Evolutionary conservation across 257 asterid genomes (phyloP), one percentile per base, ranked within the genome.

Genomic region (Nicotiana attenuata): DNA sequence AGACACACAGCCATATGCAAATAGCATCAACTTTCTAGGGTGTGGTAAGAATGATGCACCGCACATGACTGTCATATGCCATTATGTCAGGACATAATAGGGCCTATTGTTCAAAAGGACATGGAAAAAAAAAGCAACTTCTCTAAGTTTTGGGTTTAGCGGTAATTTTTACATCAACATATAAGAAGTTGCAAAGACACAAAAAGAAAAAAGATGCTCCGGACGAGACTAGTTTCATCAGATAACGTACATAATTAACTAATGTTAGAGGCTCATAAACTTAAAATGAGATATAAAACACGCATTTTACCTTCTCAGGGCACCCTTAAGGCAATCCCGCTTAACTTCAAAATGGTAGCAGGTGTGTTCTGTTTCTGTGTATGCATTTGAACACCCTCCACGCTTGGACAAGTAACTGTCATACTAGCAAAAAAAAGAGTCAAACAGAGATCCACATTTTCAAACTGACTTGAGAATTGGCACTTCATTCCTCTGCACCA

Each of bases 301-400:
- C 16, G 16, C 33, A 26, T 13, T 80, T 85, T 91, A 94, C 99
- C 99, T 93, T 82, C 87, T 90, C 88, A 94, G 88, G 64, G 99
- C 98, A 81, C 97, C 98, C 87, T 91, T 65, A 33, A 96, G 98
- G 90, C 90, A 94, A 92, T 96, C 99, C 84, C 86, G 89, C 81
- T 96, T 93, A 79, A 96, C 98, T 73, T 96, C 99, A 90, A 96
- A 96, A 86, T 96, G 97, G 89, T 96, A 96, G 90, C 98, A 94
- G 35, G 99, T 94, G 85, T 93, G 90, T 94, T 96, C 98, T 10
- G 99, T 94, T 87, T 96, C 99, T n/a, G 99, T 96, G 87, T 93
- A 94, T 19, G 98, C 99, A 89, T 96, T 96, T 69, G 99, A 96
- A n/a, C 97, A 90, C 22, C 99, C 99, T 82, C 99, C 99, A 85